A percentile compares a stretch with the other conserved stretches of the same genome.
Conservation (phyloP, 2,329 filamentous ascomycete species). For the Diaporthe ilicicola region DNA sequence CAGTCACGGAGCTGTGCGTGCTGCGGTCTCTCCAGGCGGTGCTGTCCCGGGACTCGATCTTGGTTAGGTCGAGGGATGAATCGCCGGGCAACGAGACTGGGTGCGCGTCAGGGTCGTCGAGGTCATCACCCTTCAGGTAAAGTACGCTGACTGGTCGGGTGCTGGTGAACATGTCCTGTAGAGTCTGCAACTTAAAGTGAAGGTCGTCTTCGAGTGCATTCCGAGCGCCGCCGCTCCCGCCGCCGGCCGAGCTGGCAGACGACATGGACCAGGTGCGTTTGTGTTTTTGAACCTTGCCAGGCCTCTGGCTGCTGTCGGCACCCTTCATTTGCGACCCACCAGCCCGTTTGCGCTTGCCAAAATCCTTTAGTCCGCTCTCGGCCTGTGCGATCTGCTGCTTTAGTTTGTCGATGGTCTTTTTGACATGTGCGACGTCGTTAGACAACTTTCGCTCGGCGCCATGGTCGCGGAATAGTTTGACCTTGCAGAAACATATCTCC, state of each 20-base stretch:
- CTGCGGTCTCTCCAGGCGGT: constrained; percentile 61
- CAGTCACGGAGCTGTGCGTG: constrained; percentile 65
- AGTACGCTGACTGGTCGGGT: constrained; percentile 81
- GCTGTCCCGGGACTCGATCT: constrained; percentile 57
- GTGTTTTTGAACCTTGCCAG: constrained; percentile 88
- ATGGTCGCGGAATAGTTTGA: constrained; percentile 96
- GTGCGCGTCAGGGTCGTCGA: constrained; percentile 81
- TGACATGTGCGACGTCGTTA: constrained; percentile 93
- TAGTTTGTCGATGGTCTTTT: constrained; percentile 95
- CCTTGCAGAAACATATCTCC: constrained; percentile 94
- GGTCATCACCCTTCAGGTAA: constrained; percentile 78
- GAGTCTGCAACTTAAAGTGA: constrained; percentile 77
- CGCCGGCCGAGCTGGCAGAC: constrained; percentile 72
- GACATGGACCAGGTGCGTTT: constrained; percentile 96
- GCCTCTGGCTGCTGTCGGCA: constrained; percentile 61
- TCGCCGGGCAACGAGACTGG: constrained; percentile 79
- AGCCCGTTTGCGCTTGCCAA: constrained; percentile 69
- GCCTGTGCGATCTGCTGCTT: constrained; percentile 91
- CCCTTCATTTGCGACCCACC: constrained; percentile 53
- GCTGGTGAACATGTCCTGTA: constrained; percentile 90
- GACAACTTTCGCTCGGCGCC: constrained; percentile 94
- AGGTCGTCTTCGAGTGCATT: constrained; percentile 76
- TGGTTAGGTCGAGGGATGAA: constrained; percentile 63
- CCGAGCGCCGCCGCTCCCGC: constrained; percentile 48
- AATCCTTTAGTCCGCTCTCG: constrained; percentile 73